These are phyloP conservation scores for Termitomyces heimii DNA, from an alignment of 768 basidiomycete genomes.

Conservation along the genomic window DNA sequence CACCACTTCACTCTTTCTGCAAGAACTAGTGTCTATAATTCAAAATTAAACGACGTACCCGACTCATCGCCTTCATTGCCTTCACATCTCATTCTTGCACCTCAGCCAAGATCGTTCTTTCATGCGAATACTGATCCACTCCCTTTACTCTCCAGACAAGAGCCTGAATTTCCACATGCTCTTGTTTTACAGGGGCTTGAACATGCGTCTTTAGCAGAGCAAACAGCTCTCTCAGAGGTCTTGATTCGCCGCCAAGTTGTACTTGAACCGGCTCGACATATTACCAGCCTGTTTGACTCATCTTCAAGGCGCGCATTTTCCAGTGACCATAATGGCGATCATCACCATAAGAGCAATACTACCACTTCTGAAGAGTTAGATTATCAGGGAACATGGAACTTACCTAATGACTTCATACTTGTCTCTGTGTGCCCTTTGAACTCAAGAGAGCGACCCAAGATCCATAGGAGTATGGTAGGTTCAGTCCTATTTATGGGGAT, in stretches of 20 bases:
- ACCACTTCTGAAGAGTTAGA: slow-evolving; percentile 22
- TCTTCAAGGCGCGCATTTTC: neutral
- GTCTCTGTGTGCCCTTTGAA: slow-evolving; percentile 70
- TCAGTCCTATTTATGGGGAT: neutral
- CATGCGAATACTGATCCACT: slow-evolving; percentile 32
- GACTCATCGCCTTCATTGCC: neutral
- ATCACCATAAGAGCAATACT: neutral
- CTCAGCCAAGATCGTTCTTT: slow-evolving; percentile 13
- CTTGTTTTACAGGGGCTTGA: slow-evolving; percentile 73
- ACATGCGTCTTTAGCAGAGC: slow-evolving; percentile 44
- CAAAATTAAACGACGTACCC: slow-evolving; percentile 2
- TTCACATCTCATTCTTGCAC: slow-evolving; percentile 8
- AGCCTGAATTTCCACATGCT: slow-evolving; percentile 43
- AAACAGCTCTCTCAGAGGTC: slow-evolving; percentile 49
- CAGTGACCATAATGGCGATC: neutral
- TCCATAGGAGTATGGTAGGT: slow-evolving; percentile 62
- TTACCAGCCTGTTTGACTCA: slow-evolving; percentile 9
- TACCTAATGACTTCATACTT: slow-evolving; percentile 66
- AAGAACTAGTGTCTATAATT: neutral
- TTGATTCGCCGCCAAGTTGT: slow-evolving; percentile 46
- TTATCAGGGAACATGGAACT: slow-evolving; percentile 39
- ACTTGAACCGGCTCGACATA: slow-evolving; percentile 26
- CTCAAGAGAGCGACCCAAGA: slow-evolving; percentile 55
- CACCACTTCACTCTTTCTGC: slow-evolving; percentile 1
- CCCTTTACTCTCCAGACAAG: slow-evolving; percentile 9